Evolutionary conservation across 768 basidiomycete genomes (phyloP), one percentile per base, ranked within the genome.

Genomic region (Panellus pusillus): DNA sequence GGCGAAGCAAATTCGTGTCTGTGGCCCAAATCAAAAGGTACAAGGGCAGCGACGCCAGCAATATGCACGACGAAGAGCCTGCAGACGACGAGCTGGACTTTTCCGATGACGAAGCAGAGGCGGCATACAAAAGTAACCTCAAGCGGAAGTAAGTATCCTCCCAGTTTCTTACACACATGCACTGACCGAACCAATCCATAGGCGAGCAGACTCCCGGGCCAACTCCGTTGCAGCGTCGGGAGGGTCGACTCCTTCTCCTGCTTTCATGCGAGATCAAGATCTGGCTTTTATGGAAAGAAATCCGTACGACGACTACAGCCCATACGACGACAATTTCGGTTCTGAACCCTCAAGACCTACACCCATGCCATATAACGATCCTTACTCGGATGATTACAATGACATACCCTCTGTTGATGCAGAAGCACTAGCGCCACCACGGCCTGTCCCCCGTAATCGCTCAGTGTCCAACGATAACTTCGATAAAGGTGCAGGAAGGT

Each of bases 1-100:
- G 77, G 37, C 83, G 83, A 38, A 94, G 93, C 69, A 79, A 81
- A 39, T 95, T 94, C 65, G 87, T 98, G 47, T 93, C 91, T 67
- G 78, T 93, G 41, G 76, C 79, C 35, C 81, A 86, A 42, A 78
- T 98, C 42, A 79, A 81, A 54, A 76, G 72, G 15, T 66, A 83
- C 57, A 94, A 86, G 65, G 96, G 95, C 38, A 93, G 91, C 59
- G 96, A 98, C 62, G 96, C 96, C 18, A 93, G 90, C 64, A 98
- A 98, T 65, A 77, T 93, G 9, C 84, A 93, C 61, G 96, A 98
- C 65, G 96, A 98, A 70, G 96, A 98, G 67, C 87, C 91, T 2
- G 89, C 77, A 1, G 93, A 91, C 17, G 82, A 92, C 50, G 96
- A 98, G 65, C 64, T 91, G 28, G 96, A 98, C 66, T 98, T 95